Conservation (phyloP, 2,329 filamentous ascomycete species). For the Sordariomycetes sp. region DNA sequence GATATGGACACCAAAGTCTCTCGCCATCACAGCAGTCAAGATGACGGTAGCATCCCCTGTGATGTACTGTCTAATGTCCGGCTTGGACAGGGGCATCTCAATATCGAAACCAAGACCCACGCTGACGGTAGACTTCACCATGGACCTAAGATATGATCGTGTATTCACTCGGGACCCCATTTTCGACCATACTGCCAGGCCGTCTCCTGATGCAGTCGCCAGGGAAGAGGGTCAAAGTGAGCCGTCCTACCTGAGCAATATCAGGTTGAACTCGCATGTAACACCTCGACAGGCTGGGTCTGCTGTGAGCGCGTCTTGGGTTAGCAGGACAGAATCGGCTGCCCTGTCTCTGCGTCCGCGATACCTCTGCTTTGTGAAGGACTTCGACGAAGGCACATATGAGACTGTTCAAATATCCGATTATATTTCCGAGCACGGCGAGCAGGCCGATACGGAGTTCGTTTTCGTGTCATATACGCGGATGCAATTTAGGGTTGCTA, state of each 20-base stretch:
- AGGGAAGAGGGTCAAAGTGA: no score
- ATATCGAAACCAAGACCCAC: no score
- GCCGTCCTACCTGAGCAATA: no score
- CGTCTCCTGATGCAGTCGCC: no score
- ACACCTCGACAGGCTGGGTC: no score
- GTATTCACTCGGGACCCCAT: no score
- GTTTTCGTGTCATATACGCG: constrained; percentile 31
- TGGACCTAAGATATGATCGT: no score
- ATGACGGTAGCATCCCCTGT: background rate
- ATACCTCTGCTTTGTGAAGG: constrained; percentile 14
- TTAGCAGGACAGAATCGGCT: background rate
- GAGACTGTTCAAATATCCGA: constrained; percentile 14
- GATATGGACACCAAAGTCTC: background rate
- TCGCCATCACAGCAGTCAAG: background rate
- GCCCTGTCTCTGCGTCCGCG: constrained; percentile 5
- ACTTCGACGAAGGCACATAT: constrained; percentile 6
- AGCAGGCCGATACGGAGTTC: constrained; percentile 18
- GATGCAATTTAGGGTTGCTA: constrained; percentile 24
- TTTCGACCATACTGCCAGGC: no score
- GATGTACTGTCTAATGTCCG: no score
- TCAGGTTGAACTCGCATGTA: no score
- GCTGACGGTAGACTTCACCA: no score
- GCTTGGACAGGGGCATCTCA: no score
- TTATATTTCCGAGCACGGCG: constrained; percentile 11
- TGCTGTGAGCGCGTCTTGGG: background rate